Evolutionary conservation across 2,329 filamentous ascomycete species (phyloP).

Genomic region (Cryphonectria japonica): DNA sequence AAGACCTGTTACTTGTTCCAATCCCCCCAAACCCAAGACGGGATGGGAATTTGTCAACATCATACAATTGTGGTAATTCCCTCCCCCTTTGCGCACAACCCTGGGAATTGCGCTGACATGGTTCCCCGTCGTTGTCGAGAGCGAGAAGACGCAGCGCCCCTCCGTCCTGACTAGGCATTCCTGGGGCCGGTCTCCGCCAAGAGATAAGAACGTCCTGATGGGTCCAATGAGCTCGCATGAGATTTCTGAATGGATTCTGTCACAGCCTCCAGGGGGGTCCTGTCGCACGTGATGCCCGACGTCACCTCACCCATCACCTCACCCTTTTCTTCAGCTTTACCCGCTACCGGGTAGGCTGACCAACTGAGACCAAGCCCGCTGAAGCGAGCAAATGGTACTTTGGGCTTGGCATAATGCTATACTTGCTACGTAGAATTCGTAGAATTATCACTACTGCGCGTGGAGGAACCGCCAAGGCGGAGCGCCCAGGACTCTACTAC

Average conservation of each 20-base stretch:
- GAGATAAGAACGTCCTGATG: conserved; percentile 14
- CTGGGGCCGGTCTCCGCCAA: conserved; percentile 24
- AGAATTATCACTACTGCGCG: no score
- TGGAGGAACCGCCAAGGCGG: background rate
- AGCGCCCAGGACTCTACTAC: background rate
- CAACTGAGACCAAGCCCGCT: background rate
- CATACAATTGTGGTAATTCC: background rate
- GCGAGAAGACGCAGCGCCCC: conserved; percentile 17
- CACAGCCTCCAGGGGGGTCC: conserved; percentile 23
- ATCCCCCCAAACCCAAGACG: background rate
- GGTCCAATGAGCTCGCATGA: conserved; percentile 25
- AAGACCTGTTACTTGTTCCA: background rate
- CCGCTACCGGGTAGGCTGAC: background rate
- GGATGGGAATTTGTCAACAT: conserved; percentile 8
- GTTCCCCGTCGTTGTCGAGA: conserved; percentile 22
- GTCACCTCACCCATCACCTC: conserved; percentile 6
- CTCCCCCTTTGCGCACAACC: background rate
- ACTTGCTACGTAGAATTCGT: background rate
- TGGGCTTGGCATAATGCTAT: background rate
- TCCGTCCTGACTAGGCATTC: conserved; percentile 11
- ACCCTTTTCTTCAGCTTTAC: background rate
- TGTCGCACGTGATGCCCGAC: conserved; percentile 20
- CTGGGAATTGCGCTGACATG: conserved; percentile 11
- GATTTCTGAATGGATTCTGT: conserved; percentile 28
- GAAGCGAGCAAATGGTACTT: background rate